Conservation (phyloP, 495 filamentous ascomycete genomes). For the Chaetomidium leptoderma region DNA sequence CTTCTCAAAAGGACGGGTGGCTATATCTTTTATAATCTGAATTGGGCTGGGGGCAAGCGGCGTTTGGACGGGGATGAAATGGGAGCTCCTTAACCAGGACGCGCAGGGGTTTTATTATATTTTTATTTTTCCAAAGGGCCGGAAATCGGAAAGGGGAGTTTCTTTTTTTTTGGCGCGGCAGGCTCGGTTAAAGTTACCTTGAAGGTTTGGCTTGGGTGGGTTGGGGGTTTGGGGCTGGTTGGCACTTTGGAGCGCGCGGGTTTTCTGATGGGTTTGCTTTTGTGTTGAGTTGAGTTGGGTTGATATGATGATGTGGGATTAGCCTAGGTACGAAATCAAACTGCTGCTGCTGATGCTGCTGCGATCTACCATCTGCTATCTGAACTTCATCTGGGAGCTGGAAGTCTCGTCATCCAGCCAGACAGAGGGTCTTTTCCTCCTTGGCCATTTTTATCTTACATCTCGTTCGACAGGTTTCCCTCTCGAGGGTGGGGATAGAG, state of each 20-base stretch:
- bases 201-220: neutral
- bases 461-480: too few relatives aligned
- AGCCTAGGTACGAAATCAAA: too few relatives aligned
- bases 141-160: neutral
- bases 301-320: neutral
- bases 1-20: neutral
- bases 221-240: neutral
- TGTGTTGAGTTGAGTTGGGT: neutral
- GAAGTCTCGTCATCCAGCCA: too few relatives aligned
- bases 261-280: neutral
- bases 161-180: neutral
- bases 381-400: too few relatives aligned
- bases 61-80: neutral
- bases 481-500: too few relatives aligned
- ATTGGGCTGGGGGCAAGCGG: neutral
- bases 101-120: too few relatives aligned
- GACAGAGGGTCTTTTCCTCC: too few relatives aligned
- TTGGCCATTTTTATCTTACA: too few relatives aligned
- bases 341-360: too few relatives aligned
- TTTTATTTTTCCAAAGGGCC: neutral
- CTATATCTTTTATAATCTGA: neutral
- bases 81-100: too few relatives aligned
- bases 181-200: neutral
- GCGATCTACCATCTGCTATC: too few relatives aligned
- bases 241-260: neutral